Base-by-base conservation (phyloP, 1,284 basidiomycete species). In the Naganishia sp. region DNA sequence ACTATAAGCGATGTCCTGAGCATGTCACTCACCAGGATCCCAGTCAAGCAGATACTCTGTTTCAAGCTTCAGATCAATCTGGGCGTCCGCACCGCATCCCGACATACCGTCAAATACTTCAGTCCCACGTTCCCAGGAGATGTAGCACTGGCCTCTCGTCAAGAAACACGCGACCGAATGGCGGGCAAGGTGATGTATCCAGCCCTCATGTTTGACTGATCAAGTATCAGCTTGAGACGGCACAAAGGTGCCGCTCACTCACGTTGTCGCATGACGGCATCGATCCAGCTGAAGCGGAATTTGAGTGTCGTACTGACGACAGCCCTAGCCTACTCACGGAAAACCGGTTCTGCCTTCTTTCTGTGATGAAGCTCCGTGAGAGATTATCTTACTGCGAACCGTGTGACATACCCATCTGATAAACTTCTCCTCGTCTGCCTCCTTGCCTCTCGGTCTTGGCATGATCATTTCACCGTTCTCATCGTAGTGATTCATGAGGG, bases 91-190 rank as follows among this genome's bases (percentile, higher is more conserved):
- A 25, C 3, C 6, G 21, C 17, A 54, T 32, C 61, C 61, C 32
- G 32, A 72, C 73, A 65, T 67, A 72, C 72, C 78, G 72, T 84
- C 83, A 76, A 84, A 83, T 35, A 83, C 81, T 68, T 84, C 83
- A 66, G 81, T 82, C 32, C 84, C 84, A 57, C 82, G 74, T 71
- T 85, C 84, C 84, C 83, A 85, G 9, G 81, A 81, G 69, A 84
- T 82, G 74, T 84, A 84, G 70, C 83, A 82, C 70, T 85, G 83
- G 18, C 84, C 83, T 53, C 83, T 77, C 10, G 82, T 82, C 23
- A 84, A 74, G 73, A 83, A 84, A 71, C 82, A 84, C 7, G 85
- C 85, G 52, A 85, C 82, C 11, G 79, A 81, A 73, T 83, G 83
- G 63, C 85, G 75, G 17, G 82, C 82, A 35, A 84, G 77, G 72